Evolutionary conservation across 129 eudicot genomes (phyloP).

Genomic region (Helianthus tuberosus): DNA sequence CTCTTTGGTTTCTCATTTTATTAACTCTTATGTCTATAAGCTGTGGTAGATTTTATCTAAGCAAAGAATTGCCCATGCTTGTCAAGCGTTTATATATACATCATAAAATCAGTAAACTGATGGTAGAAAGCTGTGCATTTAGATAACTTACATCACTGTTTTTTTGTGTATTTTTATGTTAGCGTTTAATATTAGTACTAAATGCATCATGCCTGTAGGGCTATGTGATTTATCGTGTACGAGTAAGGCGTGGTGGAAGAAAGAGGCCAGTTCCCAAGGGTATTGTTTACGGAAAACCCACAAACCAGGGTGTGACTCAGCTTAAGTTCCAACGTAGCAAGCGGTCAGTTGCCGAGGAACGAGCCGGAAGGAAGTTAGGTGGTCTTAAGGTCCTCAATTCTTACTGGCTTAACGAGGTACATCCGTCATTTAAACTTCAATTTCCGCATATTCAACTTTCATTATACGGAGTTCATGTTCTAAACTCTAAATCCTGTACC

Average conservation of each 20-base stretch:
- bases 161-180: background rate
- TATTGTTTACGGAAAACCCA: slow-evolving; percentile 74
- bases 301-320: slow-evolving; percentile 76
- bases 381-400: slow-evolving; percentile 84
- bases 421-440: no score
- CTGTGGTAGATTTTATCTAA: background rate
- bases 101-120: background rate
- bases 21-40: background rate
- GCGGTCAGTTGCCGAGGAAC: slow-evolving; percentile 78
- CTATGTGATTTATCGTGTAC: slow-evolving; percentile 66
- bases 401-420: slow-evolving; percentile 58
- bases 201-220: slow-evolving; percentile 34
- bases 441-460: no score
- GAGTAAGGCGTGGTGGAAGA: slow-evolving; percentile 85
- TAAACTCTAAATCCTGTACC: no score
- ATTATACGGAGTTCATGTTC: no score
- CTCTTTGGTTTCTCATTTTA: background rate
- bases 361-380: slow-evolving; percentile 76
- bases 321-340: slow-evolving; percentile 72
- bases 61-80: background rate
- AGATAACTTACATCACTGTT: background rate
- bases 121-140: background rate
- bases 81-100: background rate
- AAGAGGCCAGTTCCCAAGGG: slow-evolving; percentile 91
- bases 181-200: background rate